Evolutionary conservation across 306 rosid species (phyloP).

Genomic region (Lathyrus oleraceus): DNA sequence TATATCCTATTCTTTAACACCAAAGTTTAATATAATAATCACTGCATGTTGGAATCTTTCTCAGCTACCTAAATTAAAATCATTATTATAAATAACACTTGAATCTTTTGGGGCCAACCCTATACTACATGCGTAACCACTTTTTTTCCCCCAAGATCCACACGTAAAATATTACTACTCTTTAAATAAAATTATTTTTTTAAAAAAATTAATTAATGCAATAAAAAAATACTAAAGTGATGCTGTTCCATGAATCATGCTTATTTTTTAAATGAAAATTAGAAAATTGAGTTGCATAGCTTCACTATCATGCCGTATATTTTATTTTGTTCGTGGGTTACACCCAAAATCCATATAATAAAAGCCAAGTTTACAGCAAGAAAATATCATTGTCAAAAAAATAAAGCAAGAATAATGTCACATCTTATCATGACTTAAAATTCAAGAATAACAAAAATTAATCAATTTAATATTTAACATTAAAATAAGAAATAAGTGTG

Average conservation of each 20-base stretch:
- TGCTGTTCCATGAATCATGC: neutral
- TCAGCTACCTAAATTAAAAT: neutral
- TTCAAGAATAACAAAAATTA: neutral
- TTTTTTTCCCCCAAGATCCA: neutral
- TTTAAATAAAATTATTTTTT: too few relatives aligned
- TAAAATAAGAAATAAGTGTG: neutral
- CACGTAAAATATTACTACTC: neutral
- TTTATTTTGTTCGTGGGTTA: neutral
- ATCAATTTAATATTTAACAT: neutral
- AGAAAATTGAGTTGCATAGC: neutral
- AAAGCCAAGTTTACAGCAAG: neutral
- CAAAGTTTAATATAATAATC: neutral
- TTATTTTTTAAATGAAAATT: neutral
- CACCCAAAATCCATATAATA: neutral
- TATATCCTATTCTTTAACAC: neutral
- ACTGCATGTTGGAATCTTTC: constrained; percentile 33
- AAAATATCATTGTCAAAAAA: neutral
- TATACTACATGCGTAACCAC: neutral
- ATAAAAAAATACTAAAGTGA: neutral
- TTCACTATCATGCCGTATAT: neutral
- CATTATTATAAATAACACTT: neutral
- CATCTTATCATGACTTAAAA: neutral
- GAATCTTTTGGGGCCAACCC: constrained; percentile 17
- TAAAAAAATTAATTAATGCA: too few relatives aligned
- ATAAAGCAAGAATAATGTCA: neutral